Percentiles rank a stretch among this genome's conserved stretches.
These are phyloP conservation scores for Macrolepiota albuminosa DNA, from an alignment of 768 basidiomycete genomes.

Conservation along the genomic window DNA sequence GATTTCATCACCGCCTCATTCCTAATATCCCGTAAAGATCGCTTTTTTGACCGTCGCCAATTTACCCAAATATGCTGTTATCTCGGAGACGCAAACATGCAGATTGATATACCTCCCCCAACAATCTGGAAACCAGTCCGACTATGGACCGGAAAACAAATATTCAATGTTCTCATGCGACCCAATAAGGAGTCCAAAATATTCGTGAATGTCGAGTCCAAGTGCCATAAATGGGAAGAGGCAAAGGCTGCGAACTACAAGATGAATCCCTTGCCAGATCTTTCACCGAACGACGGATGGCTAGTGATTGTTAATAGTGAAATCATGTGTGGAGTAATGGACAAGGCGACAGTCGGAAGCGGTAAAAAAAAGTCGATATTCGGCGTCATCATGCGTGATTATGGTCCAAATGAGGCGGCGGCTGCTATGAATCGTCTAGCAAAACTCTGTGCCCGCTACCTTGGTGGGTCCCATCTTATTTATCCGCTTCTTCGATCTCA, in stretches of 20 bases:
- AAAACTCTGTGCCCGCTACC: slow-evolving; percentile 91
- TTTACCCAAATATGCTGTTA: slow-evolving; percentile 98
- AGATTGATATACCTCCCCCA: slow-evolving; percentile 95
- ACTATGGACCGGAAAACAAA: slow-evolving; percentile 97
- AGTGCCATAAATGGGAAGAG: slow-evolving; percentile 88
- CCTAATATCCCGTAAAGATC: slow-evolving; percentile 88
- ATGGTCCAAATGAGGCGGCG: slow-evolving; percentile 92
- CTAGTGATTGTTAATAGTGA: slow-evolving; percentile 96
- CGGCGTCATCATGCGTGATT: slow-evolving; percentile 95
- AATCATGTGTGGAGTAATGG: slow-evolving; percentile 99
- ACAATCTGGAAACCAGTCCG: slow-evolving; percentile 89
- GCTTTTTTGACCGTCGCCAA: slow-evolving; percentile 88
- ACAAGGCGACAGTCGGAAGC: slow-evolving; percentile 95
- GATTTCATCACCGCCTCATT: slow-evolving; percentile 99
- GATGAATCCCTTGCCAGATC: slow-evolving; percentile 69
- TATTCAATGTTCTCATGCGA: slow-evolving; percentile 96
- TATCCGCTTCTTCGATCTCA: slow-evolving; percentile 2
- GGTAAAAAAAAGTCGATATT: slow-evolving; percentile 99
- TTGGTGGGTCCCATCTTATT: slow-evolving; percentile 48
- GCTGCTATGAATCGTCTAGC: slow-evolving; percentile 94
- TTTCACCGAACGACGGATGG: slow-evolving; percentile 97
- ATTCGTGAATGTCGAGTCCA: slow-evolving; percentile 91
- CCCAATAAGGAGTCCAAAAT: slow-evolving; percentile 83
- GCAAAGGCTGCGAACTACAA: slow-evolving; percentile 59
- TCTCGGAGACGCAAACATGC: slow-evolving; percentile 83